Base-by-base conservation (phyloP, 805 yeast species). In the Debaryomyces hansenii region DNA sequence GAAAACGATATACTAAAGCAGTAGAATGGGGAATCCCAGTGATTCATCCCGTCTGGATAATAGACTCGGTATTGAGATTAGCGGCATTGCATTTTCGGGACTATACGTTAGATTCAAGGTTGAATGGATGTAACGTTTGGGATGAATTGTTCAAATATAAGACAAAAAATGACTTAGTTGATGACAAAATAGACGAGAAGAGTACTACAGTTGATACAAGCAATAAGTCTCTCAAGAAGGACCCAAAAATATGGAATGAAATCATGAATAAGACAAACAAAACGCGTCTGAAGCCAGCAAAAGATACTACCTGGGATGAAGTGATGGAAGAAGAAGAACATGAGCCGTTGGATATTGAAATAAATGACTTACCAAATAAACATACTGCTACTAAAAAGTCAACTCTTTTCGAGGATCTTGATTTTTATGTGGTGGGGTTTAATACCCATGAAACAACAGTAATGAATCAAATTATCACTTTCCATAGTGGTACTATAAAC, bases 1-100 rank as follows among this genome's bases (percentile, higher is more conserved):
- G 89, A 0, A 75, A 70, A 46, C 56, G 87, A 42, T 82, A 70
- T 54, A 65, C 65, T 12, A 78, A 78, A 55, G 83, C 83, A 3
- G 35, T 72, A 2, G 79, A 78, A 55, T 78, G 83, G 83, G 64
- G 66, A 9, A 74, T 74, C 4, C 80, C 81, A 1, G 72, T 72
- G 1, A 73, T 78, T 24, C 81, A 78, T 55, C 83, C 84, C 0
- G 55, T 70, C 32, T 79, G 79, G 78, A 60, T 80, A 4, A 57
- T 65, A 27, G 82, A 80, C 56, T 67, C 77, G 45, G 56, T 72
- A 14, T 56, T 62, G 20, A 65, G 83, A 40, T 74, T 74, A 2
- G 78, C 79, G 1, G 64, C 74, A 2, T 53, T 79, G 16, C 69
- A 67, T 24, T 59, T 64, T 40, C 58, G 64, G 8, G 74, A 70